phyloP scores from a whole-genome alignment of 225 moss, liverwort and hornwort genomes.

The Physcomitrium patens region DNA sequence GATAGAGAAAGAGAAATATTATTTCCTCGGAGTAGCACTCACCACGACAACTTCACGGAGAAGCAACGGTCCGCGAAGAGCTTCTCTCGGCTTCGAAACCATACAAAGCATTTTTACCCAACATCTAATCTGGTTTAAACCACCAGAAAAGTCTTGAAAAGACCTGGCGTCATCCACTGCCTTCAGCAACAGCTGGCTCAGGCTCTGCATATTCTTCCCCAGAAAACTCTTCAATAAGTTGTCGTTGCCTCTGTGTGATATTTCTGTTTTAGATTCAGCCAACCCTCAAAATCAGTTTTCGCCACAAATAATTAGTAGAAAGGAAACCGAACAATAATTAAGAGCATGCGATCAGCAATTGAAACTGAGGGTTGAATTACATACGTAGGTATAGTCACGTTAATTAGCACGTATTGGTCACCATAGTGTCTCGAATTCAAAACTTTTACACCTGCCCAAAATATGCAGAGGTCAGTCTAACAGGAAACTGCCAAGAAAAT shows the following conservation, averaged over 20 bases:
- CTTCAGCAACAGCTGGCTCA: slow-evolving; percentile 56
- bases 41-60: slow-evolving; percentile 31
- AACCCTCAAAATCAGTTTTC: slow-evolving; percentile 12
- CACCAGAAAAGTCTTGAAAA: slow-evolving; percentile 55
- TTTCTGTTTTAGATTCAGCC: slow-evolving; percentile 39
- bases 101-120: slow-evolving; percentile 34
- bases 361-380: slow-evolving; percentile 27
- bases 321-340: neutral
- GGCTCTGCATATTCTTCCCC: slow-evolving; percentile 51
- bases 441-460: slow-evolving; percentile 59
- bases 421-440: slow-evolving; percentile 88
- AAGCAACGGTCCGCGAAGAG: slow-evolving; percentile 15
- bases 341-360: neutral
- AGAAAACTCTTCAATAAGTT: slow-evolving; percentile 58
- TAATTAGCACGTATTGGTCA: slow-evolving; percentile 81
- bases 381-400: slow-evolving; percentile 69
- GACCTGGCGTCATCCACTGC: slow-evolving; percentile 70
- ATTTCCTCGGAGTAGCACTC: slow-evolving; percentile 3
- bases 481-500: neutral
- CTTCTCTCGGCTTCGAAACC: slow-evolving; percentile 42
- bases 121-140: slow-evolving; percentile 55
- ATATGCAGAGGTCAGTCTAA: slow-evolving; percentile 12
- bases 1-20: neutral
- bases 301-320: neutral
- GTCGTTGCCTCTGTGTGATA: slow-evolving; percentile 53